Evolutionary conservation across 2,329 filamentous ascomycete genomes (phyloP).

Genomic region (Arthrobotrys iridis): DNA sequence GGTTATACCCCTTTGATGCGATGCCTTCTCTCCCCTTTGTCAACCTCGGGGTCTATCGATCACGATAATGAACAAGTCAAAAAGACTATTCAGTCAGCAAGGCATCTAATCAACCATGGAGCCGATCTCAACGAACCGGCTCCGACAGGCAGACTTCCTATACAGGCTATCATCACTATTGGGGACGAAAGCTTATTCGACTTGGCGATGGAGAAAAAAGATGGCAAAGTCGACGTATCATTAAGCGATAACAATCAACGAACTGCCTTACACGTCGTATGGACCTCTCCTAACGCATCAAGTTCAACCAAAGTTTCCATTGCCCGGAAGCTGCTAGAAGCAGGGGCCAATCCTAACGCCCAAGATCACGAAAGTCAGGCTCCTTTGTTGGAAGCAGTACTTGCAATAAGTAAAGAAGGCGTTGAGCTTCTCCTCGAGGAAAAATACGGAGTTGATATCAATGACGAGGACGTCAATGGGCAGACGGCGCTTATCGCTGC

Average conservation of each 20-base stretch:
- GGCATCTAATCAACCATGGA: not conserved
- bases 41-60: not conserved
- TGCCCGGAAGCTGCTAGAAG: conserved; percentile 13
- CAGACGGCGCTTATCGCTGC: not conserved
- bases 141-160: not conserved
- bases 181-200: conserved; percentile 16
- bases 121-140: not conserved
- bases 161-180: not conserved
- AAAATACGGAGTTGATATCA: conserved; percentile 1
- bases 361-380: conserved; percentile 14
- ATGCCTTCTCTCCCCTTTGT: not conserved
- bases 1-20: not conserved
- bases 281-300: not conserved
- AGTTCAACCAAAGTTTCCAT: not conserved
- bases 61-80: not conserved
- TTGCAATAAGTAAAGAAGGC: not conserved
- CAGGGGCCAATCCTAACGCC: conserved; percentile 30
- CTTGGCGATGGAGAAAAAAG: not conserved
- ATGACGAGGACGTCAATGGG: conserved; percentile 28
- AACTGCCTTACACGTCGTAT: not conserved
- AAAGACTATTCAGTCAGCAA: not conserved
- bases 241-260: not conserved
- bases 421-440: conserved; percentile 26
- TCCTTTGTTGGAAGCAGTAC: not conserved
- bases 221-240: not conserved